phyloP scores from a whole-genome alignment of 2,329 filamentous ascomycete species.

The Dactylellina leptospora region DNA sequence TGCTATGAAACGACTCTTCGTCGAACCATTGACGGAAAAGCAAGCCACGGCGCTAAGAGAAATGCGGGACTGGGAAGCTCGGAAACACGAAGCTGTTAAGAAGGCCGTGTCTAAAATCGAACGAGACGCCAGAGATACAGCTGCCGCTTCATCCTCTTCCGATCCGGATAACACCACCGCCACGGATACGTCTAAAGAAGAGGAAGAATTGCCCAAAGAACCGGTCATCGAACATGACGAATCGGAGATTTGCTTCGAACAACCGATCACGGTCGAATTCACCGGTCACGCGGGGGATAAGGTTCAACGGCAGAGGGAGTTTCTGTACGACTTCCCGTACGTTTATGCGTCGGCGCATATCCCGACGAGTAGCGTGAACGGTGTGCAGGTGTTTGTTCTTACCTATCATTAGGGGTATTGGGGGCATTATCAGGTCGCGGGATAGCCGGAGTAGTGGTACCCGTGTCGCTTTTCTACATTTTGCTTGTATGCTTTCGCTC shows the following conservation, averaged over 20 bases:
- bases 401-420: conserved; percentile 41
- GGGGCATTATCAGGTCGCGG: conserved; percentile 11
- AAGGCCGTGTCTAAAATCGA: conserved; percentile 24
- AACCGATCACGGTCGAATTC: conserved; percentile 16
- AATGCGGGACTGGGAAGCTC: conserved; percentile 39
- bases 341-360: conserved; percentile 47
- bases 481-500: background rate
- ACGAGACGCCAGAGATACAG: background rate
- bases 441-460: background rate
- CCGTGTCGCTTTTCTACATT: too few species aligned
- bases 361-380: background rate
- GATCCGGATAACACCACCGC: background rate
- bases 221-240: conserved; percentile 42
- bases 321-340: conserved; percentile 47
- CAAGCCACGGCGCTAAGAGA: conserved; percentile 22
- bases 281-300: conserved; percentile 19
- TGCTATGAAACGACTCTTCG: conserved; percentile 38
- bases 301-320: conserved; percentile 32
- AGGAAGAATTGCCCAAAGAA: conserved; percentile 23
- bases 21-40: conserved; percentile 37
- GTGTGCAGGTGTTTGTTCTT: conserved; percentile 32
- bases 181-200: background rate
- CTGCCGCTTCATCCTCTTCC: background rate
- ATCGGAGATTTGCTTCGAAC: conserved; percentile 26
- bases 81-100: conserved; percentile 44